Base-by-base conservation (phyloP, 2,329 filamentous ascomycete species). In the Xylariaceae sp. region DNA sequence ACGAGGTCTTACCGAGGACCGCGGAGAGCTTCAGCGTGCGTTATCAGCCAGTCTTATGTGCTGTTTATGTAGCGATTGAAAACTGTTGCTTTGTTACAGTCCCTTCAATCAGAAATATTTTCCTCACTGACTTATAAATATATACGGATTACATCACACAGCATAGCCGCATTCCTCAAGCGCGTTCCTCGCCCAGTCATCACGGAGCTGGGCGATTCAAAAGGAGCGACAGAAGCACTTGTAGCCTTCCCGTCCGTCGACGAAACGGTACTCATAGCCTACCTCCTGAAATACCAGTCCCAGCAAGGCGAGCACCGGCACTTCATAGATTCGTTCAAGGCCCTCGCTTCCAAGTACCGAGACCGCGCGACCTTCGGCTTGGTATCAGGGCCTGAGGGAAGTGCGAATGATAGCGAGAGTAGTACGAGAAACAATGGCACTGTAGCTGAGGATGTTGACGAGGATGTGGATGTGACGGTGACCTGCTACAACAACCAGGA, bases 281-380 rank as follows among this genome's bases (percentile, higher is more conserved):
- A 60, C 9, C 44, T 70, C n/a, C n/a, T n/a, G n/a, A n/a, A n/a
- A n/a, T n/a, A n/a, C n/a, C 6, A 53, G 53, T 3, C 29, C 50
- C 0, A 38, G n/a, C n/a, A n/a, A n/a, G n/a, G n/a, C n/a, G n/a
- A 52, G 5, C 59, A 65, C 29, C 41, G 46, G 0, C 52, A 55
- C 9, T 38, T 68, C 2, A 38, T 48, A 16, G 41, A 51, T 5
- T 52, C 53, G 4, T 69, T 66, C 40, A 34, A 46, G 2, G 46
- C 47, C 0, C 34, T 65, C 2, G 69, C 69, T 0, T 28, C 51
- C 2, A 50, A 54, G 9, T 66, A 66, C 40, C 50, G 46, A 1
- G 67, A 70, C 48, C 58, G 63, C 4, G 65, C 62, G 38, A 61
- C 66, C 0, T 73, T 74, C 34, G 70, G 60, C 3, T 36, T 63